Evolutionary conservation across 2,329 filamentous ascomycete genomes (phyloP), one percentile per base, ranked within the genome.

Genomic region (Aspergillus quadrilineatus): DNA sequence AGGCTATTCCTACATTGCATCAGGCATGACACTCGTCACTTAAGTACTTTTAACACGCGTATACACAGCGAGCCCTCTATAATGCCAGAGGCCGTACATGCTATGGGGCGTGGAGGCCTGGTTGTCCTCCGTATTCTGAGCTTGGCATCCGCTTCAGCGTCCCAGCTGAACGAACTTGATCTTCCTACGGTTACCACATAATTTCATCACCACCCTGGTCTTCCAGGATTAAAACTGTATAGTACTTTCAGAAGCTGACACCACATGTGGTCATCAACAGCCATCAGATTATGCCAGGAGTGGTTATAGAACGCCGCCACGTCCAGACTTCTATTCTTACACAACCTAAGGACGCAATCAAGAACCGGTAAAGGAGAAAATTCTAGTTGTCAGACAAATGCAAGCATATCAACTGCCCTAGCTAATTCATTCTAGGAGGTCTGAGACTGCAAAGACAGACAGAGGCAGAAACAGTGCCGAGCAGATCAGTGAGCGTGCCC

Each of bases 401-500:
- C 43, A 53, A 47, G 28, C 14, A 41, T 47, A 28, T 43, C 30
- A 39, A 22, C 46, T 41, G 36, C 15, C 34, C 50, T 43, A 47
- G 34, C 15, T 30, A 42, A 30, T 29, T 34, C 50, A 53, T 22
- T 47, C 34, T 46, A 47, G 9, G n/a, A 41, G 22, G 14, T 10
- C 32, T 59, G 36, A 56, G 57, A 6, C 26, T 28, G 26, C 26
- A 28, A 26, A 28, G 26, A 28, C 26, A 28, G 26, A 28, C 26
- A 28, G 26, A 28, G 26, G 26, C 26, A 28, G 32, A 29, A 52
- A 55, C 56, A 59, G 60, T 59, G 58, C 63, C 30, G n/a, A 22
- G 34, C 22, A 48, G 44, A 41, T 72, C 60, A 79, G 60, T 78
- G 76, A 51, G 75, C 76, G 70, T 79, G 77, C 36, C 77, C 76